Conservation (phyloP, 768 basidiomycete species). For the Suillus sp. region DNA sequence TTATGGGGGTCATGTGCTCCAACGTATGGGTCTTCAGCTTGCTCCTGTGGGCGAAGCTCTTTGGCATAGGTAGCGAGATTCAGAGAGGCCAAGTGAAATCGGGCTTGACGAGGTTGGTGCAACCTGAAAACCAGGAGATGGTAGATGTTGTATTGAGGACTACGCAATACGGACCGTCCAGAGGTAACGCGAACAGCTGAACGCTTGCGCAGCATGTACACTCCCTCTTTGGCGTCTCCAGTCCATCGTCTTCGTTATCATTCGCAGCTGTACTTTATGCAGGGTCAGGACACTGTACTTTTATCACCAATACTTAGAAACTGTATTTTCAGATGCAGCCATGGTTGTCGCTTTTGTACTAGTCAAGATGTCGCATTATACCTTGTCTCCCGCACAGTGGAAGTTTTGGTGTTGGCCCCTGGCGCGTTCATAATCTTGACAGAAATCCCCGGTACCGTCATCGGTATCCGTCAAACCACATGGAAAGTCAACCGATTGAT, state of each 20-base stretch:
- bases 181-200: background rate
- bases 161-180: background rate
- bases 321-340: background rate
- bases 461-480: background rate
- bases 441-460: background rate
- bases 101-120: background rate
- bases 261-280: background rate
- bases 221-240: background rate
- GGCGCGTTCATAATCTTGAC: background rate
- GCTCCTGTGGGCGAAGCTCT: conserved; percentile 8
- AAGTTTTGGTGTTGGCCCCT: background rate
- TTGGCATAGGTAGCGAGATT: conserved; percentile 11
- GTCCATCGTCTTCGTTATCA: background rate
- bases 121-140: background rate
- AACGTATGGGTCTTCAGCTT: background rate
- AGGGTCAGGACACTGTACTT: background rate
- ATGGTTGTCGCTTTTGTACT: background rate
- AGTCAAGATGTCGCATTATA: background rate
- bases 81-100: conserved; percentile 5
- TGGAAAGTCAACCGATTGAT: background rate
- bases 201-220: background rate
- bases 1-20: conserved; percentile 20
- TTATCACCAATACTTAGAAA: background rate
- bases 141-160: background rate
- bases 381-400: background rate